phyloP scores from a whole-genome alignment of 305 asterid species.

The Solanum hybrid region DNA sequence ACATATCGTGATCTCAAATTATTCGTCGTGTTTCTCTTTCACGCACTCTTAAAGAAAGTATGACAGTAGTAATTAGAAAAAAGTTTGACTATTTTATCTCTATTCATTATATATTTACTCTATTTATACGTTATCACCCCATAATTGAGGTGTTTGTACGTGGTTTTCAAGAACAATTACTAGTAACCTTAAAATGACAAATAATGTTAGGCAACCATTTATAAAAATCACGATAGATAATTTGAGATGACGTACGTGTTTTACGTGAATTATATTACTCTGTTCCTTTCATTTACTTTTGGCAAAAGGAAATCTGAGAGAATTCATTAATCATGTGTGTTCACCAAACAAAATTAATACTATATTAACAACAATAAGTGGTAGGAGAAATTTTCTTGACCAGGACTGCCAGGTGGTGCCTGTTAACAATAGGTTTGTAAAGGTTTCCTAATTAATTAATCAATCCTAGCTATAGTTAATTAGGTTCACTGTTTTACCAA shows the following conservation, averaged over 20 bases:
- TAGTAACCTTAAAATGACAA: not conserved
- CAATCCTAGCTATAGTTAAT: not conserved
- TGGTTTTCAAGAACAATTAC: not conserved
- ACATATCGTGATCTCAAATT: not conserved
- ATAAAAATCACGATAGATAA: not conserved
- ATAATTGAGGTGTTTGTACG: not conserved
- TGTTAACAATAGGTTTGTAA: not conserved
- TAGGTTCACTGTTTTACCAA: not conserved
- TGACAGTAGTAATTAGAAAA: no score
- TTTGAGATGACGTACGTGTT: not conserved
- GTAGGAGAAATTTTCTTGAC: not conserved
- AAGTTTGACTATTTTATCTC: not conserved
- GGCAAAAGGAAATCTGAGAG: not conserved
- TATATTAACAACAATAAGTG: not conserved
- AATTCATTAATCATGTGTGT: not conserved
- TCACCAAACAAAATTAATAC: not conserved
- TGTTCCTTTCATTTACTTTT: not conserved
- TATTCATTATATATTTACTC: not conserved
- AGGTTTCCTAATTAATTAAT: not conserved
- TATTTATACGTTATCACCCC: not conserved
- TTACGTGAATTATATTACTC: not conserved
- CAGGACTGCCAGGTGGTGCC: not conserved
- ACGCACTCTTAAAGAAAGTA: not conserved
- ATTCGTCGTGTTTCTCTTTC: not conserved
- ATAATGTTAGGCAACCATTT: not conserved